Evolutionary conservation across 1,284 basidiomycete genomes (phyloP).

Genomic region (Boletus smithii): DNA sequence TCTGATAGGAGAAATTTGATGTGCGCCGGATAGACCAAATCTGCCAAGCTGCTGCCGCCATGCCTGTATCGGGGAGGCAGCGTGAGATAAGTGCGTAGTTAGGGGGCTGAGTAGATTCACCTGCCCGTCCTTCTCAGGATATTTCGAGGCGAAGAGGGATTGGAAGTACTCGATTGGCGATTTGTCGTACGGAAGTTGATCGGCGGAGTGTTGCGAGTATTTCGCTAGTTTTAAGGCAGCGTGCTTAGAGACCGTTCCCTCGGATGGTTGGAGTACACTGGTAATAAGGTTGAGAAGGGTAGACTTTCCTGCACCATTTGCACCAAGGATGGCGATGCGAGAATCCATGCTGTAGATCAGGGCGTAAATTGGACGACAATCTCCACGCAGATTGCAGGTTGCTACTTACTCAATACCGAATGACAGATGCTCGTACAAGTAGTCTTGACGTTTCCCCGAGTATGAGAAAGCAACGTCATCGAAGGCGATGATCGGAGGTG

Average conservation of each 20-base stretch:
- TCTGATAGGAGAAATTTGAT: conserved; percentile 91
- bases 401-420: conserved; percentile 91
- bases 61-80: conserved; percentile 48
- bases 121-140: conserved; percentile 89
- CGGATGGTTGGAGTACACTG: conserved; percentile 72
- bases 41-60: conserved; percentile 94
- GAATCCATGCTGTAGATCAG: conserved; percentile 77
- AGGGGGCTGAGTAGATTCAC: conserved; percentile 30
- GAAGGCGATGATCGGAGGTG: conserved; percentile 97
- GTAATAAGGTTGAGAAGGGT: conserved; percentile 96
- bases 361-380: conserved; percentile 5
- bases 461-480: conserved; percentile 94
- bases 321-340: conserved; percentile 94
- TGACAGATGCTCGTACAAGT: conserved; percentile 82
- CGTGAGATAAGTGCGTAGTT: conserved; percentile 9
- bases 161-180: conserved; percentile 96
- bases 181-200: conserved; percentile 95
- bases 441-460: conserved; percentile 85
- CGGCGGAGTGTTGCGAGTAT: conserved; percentile 98
- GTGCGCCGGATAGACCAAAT: conserved; percentile 91
- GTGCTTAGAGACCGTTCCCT: conserved; percentile 89
- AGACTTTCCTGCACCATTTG: conserved; percentile 98
- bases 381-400: conserved; percentile 15
- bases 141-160: conserved; percentile 74
- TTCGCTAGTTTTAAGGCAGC: conserved; percentile 90